These are phyloP conservation scores for Yamadazyma mexicana DNA, from an alignment of 1,139 yeast species.

Conservation along the genomic window DNA sequence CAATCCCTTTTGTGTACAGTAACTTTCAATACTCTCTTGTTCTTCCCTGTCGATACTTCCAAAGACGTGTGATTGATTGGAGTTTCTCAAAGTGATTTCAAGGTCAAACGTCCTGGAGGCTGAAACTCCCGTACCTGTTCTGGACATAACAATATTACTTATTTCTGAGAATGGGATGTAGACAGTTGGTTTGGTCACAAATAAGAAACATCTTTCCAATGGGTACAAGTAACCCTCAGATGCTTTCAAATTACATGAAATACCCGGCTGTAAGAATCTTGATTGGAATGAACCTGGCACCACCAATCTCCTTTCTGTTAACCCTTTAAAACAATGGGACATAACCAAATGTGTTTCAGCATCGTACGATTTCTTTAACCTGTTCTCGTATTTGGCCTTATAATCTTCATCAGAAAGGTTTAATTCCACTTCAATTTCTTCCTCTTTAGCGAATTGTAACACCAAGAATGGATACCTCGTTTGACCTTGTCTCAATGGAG, in stretches of 20 bases:
- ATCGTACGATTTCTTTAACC: slow-evolving; percentile 76
- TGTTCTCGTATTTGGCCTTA: slow-evolving; percentile 72
- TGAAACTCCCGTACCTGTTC: slow-evolving; percentile 79
- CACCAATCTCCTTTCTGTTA: slow-evolving; percentile 81
- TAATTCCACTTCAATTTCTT: slow-evolving; percentile 87
- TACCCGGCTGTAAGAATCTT: slow-evolving; percentile 74
- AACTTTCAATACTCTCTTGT: slow-evolving; percentile 75
- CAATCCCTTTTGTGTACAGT: slow-evolving; percentile 74
- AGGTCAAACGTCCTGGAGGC: slow-evolving; percentile 92
- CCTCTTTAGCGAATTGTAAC: slow-evolving; percentile 84
- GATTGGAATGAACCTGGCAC: slow-evolving; percentile 86
- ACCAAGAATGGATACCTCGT: slow-evolving; percentile 93
- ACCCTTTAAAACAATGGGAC: slow-evolving; percentile 86
- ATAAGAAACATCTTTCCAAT: slow-evolving; percentile 84
- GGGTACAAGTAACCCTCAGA: slow-evolving; percentile 93
- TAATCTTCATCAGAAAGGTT: slow-evolving; percentile 84
- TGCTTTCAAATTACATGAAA: slow-evolving; percentile 90
- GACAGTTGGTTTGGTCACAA: slow-evolving; percentile 91
- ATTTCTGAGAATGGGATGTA: slow-evolving; percentile 88
- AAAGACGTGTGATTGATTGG: slow-evolving; percentile 74
- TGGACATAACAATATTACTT: slow-evolving; percentile 73
- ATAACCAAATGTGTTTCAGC: slow-evolving; percentile 83
- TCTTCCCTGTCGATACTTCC: slow-evolving; percentile 91
- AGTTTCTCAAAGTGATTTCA: slow-evolving; percentile 69
- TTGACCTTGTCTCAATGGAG: slow-evolving; percentile 89